These are phyloP conservation scores for Citrus maxima DNA, from an alignment of 345 rosid genomes.

Conservation along the genomic window DNA sequence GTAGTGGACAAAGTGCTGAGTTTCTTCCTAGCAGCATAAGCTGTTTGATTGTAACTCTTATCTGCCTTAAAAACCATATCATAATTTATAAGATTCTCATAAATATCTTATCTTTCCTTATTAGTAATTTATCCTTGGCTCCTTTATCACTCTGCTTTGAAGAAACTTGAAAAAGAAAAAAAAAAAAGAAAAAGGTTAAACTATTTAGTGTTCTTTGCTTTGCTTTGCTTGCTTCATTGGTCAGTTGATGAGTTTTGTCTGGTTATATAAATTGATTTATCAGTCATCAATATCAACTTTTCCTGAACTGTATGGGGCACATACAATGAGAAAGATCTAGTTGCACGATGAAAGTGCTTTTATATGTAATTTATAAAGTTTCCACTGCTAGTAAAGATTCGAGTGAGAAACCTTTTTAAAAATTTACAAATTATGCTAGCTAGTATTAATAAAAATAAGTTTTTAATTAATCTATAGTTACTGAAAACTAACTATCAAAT, in stretches of 20 bases:
- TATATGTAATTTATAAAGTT: too few species aligned
- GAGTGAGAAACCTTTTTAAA: neutral
- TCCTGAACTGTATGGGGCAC: neutral
- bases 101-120: neutral
- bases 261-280: neutral
- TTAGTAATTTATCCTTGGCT: too few species aligned
- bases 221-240: neutral
- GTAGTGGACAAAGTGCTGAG: conserved; percentile 22
- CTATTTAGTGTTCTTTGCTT: too few species aligned
- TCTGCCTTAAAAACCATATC: conserved; percentile 12
- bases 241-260: neutral
- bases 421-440: too few species aligned
- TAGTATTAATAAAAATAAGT: too few species aligned
- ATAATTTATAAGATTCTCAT: neutral
- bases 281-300: neutral
- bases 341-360: neutral
- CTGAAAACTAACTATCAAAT: too few species aligned
- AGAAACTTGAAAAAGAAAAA: too few species aligned
- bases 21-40: conserved; percentile 37
- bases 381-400: too few species aligned
- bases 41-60: conserved; percentile 41
- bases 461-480: too few species aligned
- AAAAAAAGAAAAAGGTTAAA: too few species aligned
- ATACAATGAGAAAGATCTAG: neutral
- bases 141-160: too few species aligned